Base-by-base conservation (phyloP, 768 basidiomycete species). In the Kwoniella mangroviensis region DNA sequence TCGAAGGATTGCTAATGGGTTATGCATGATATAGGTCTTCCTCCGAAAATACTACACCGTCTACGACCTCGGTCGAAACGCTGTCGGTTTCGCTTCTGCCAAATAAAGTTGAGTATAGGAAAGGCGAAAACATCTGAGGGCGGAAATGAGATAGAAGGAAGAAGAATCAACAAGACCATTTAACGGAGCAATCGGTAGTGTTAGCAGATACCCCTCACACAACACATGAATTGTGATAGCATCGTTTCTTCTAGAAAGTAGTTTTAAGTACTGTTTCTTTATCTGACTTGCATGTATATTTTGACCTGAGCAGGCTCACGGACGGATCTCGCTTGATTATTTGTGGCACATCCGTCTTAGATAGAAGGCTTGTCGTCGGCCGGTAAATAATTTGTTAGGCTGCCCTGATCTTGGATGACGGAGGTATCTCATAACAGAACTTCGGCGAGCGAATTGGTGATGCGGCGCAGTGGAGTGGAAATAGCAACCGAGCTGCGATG, bases 11-110 rank as follows among this genome's bases (percentile, higher is more conserved):
- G 56, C 69, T 57, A 21, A 68, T 57, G 13, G 55, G 43, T 22
- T 55, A n/a, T n/a, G n/a, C n/a, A 45, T 42, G 45, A 45, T 9
- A 49, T 17, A 74, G 73, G 71, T 79, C 40, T 97, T 96, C 89
- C 89, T 97, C 64, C 91, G 95, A 83, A 92, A 90, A 80, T 84
- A 79, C 77, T 83, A 82, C 79, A 83, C 82, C 66, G 80, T 83
- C 53, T 84, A 84, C 75, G 83, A 84, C 72, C 73, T 83, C 52
- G 83, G 83, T 52, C 67, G 79, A 54, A 83, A 81, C 59, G 77
- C 77, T 52, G 79, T 81, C 60, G 79, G 79, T 24, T 78, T 81
- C 63, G 79, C 77, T 53, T 21, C 69, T 13, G 67, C 70, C 63
- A 78, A 78, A 66, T 80, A 73, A 58, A 21, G 2, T 7, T 7